These are phyloP conservation scores for Pluteus cervinus DNA, from an alignment of 768 basidiomycete species.

Conservation along the genomic window DNA sequence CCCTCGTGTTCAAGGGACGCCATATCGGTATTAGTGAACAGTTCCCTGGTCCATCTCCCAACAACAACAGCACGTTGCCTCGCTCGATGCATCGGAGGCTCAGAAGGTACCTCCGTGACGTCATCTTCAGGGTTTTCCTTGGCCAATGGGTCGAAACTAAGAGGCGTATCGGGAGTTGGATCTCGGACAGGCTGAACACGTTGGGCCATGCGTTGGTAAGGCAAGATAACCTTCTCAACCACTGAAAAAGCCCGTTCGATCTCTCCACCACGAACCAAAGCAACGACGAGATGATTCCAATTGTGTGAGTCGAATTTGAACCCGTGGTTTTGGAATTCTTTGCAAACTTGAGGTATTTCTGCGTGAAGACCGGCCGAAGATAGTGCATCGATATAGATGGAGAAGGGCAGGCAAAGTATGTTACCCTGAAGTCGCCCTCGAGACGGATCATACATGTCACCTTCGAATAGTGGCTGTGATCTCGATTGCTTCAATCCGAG, in stretches of 20 bases:
- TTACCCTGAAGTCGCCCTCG: slow-evolving; percentile 30
- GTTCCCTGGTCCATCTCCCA: slow-evolving; percentile 9
- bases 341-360: slow-evolving; percentile 65
- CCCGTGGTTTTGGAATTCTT: slow-evolving; percentile 49
- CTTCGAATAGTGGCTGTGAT: slow-evolving; percentile 25
- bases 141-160: no score
- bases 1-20: slow-evolving; percentile 14
- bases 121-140: slow-evolving; percentile 7
- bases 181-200: slow-evolving; percentile 4
- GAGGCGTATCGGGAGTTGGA: no score
- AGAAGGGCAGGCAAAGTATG: slow-evolving; percentile 70
- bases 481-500: slow-evolving; percentile 42
- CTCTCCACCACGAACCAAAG: slow-evolving; percentile 75
- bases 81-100: slow-evolving; percentile 22
- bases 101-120: slow-evolving; percentile 15
- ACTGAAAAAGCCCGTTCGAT: slow-evolving; percentile 80
- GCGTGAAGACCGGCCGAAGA: slow-evolving; percentile 56
- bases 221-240: slow-evolving; percentile 70
- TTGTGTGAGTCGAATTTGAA: slow-evolving; percentile 84
- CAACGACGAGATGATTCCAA: slow-evolving; percentile 82
- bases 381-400: slow-evolving; percentile 74
- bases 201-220: slow-evolving; percentile 24
- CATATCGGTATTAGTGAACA: slow-evolving; percentile 5
- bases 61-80: slow-evolving; percentile 18
- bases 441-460: slow-evolving; percentile 11